Evolutionary conservation across 345 rosid genomes (phyloP).

Genomic region (Euphorbia lathyris): DNA sequence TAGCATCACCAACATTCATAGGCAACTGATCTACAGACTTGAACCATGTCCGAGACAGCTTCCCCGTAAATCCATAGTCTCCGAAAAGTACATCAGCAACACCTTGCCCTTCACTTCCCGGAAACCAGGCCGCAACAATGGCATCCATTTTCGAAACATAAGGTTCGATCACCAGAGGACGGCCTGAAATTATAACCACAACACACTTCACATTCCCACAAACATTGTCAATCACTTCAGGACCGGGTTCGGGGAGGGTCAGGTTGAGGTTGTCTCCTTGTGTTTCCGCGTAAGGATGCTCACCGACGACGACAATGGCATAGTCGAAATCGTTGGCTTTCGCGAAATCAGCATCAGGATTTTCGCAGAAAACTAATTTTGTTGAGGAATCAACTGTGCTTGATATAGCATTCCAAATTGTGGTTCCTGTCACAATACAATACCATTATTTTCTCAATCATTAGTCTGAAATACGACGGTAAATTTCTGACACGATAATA

Average conservation of each 20-base stretch:
- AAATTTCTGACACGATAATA: too few relatives aligned
- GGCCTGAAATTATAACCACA: slow-evolving; percentile 53
- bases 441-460: too few relatives aligned
- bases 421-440: slow-evolving; percentile 41
- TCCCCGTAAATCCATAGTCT: slow-evolving; percentile 62
- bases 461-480: too few relatives aligned
- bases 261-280: slow-evolving; percentile 50
- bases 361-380: slow-evolving; percentile 43
- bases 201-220: slow-evolving; percentile 54
- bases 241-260: slow-evolving; percentile 49
- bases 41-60: slow-evolving; percentile 70
- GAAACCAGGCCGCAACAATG: slow-evolving; percentile 74
- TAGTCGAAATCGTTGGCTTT: slow-evolving; percentile 53
- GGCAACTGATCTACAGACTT: slow-evolving; percentile 64
- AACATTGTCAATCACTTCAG: slow-evolving; percentile 41
- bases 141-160: slow-evolving; percentile 46
- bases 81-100: slow-evolving; percentile 57
- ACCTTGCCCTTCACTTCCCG: slow-evolving; percentile 74
- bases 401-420: slow-evolving; percentile 50
- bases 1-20: slow-evolving; percentile 58
- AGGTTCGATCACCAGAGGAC: slow-evolving; percentile 58
- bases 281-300: slow-evolving; percentile 53
- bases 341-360: slow-evolving; percentile 47
- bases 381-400: slow-evolving; percentile 41
- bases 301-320: slow-evolving; percentile 59